Percentiles rank a stretch among this genome's conserved stretches.
These are phyloP conservation scores for Acacia crassicarpa DNA, from an alignment of 306 rosid genomes.

Conservation along the genomic window DNA sequence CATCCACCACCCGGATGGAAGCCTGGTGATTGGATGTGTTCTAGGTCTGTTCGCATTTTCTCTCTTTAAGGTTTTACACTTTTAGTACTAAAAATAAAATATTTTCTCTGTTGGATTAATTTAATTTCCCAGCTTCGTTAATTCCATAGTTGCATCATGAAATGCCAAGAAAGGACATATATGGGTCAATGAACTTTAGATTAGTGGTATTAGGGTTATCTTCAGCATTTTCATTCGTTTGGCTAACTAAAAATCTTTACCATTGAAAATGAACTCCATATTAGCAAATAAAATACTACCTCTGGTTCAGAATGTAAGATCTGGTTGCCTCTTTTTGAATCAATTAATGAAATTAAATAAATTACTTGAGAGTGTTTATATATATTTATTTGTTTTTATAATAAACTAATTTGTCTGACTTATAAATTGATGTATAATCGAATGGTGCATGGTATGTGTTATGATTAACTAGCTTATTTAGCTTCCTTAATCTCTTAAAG, in stretches of 20 bases:
- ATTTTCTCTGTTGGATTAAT: not conserved
- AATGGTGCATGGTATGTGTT: too few relatives aligned
- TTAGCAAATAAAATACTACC: not conserved
- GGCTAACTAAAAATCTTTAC: not conserved
- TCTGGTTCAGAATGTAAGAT: too few relatives aligned
- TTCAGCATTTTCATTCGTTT: not conserved
- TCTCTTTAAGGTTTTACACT: not conserved
- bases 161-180: conserved; percentile 3
- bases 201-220: not conserved
- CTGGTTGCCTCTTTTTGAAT: too few relatives aligned
- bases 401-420: too few relatives aligned
- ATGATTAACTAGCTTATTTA: too few relatives aligned
- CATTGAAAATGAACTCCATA: not conserved
- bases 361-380: too few relatives aligned
- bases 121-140: not conserved
- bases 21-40: conserved; percentile 92
- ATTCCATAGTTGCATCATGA: not conserved
- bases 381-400: too few relatives aligned
- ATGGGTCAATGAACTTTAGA: not conserved
- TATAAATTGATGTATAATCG: too few relatives aligned
- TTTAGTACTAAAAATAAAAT: too few relatives aligned
- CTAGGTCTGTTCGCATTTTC: conserved; percentile 54
- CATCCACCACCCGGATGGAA: conserved; percentile 99
- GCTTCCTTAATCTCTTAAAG: too few relatives aligned
- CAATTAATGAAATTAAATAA: too few relatives aligned